A percentile compares a stretch with the other conserved stretches of the same genome.
Conservation (phyloP, 768 basidiomycete species). For the Lactarius deliciosus region DNA sequence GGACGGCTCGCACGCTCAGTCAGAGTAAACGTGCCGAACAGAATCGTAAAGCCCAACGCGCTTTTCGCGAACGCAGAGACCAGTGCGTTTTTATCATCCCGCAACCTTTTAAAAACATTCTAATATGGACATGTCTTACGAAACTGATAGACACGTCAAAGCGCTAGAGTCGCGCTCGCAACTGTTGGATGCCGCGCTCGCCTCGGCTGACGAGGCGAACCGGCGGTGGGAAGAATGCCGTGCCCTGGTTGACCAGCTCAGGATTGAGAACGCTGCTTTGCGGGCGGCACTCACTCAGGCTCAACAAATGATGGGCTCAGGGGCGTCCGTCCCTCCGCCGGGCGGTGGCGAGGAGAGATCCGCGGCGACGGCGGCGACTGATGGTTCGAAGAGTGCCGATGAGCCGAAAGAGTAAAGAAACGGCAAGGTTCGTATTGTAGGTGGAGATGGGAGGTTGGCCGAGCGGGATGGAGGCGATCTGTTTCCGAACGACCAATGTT, state of each 20-base stretch:
- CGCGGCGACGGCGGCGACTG: not conserved
- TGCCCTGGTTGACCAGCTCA: constrained; percentile 83
- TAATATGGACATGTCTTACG: not conserved
- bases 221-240: constrained; percentile 89
- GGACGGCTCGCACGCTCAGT: constrained; percentile 58
- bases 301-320: constrained; percentile 37
- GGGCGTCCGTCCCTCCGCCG: constrained; percentile 1
- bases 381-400: constrained; percentile 16
- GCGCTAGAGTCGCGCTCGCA: constrained; percentile 83
- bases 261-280: constrained; percentile 78
- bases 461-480: constrained; percentile 16
- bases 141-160: constrained; percentile 68
- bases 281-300: constrained; percentile 61
- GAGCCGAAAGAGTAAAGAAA: constrained; percentile 24
- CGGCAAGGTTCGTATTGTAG: too few species aligned
- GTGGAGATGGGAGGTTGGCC: not conserved
- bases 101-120: not conserved
- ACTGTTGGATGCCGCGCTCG: constrained; percentile 80
- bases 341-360: constrained; percentile 17
- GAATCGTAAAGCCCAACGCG: constrained; percentile 91
- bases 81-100: constrained; percentile 52
- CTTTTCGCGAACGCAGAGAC: constrained; percentile 87
- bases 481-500: constrained; percentile 22
- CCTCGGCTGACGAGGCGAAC: constrained; percentile 85
- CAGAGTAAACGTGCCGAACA: constrained; percentile 89